Evolutionary conservation across 2,329 filamentous ascomycete species (phyloP), one percentile per base, ranked within the genome.

Genomic region (Fusarium nodosum): DNA sequence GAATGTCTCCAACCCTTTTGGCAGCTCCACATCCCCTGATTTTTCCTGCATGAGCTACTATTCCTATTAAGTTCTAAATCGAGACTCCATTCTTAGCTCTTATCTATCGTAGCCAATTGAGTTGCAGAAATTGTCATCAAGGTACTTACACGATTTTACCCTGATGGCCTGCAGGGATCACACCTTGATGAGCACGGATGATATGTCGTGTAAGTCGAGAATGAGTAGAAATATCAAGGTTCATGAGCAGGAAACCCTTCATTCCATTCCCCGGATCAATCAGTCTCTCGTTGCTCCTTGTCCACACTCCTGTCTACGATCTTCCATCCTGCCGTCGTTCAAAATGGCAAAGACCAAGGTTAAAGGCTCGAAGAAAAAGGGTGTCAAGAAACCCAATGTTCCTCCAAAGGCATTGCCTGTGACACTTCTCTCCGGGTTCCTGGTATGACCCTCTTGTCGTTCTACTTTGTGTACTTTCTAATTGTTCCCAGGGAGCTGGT

Each of bases 401-500:
- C 69, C 72, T 24, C 53, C 60, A 13, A 79, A 72, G 36, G 64
- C 75, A 11, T 56, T 80, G 4, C 78, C 78, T 0, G 78, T 80
- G 11, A 80, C 78, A 10, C 71, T 80, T 3, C 66, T 80, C 0
- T 80, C 78, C 4, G 78, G 78, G 1, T 80, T 80, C 28, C 44
- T 80, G 51, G 78, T 79, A 60, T 24, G 61, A 1, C 3, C 3
- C 1, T 7, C 0, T 1, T 2, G 4, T 12, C 2, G 0, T 31
- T 3, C 15, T 7, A 20, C 2, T 13, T 9, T 1, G 3, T 2
- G 3, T 4, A 1, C 1, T 4, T 24, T 13, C 38, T 28, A 22
- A 16, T 26, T 7, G 16, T 22, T 1, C 10, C 0, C 15, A 89
- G 88, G 90, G 90, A 13, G 87, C 88, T 46, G 91, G 91, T 2